Evolutionary conservation across 2,329 filamentous ascomycete species (phyloP).

Genomic region (Tolypocladium tundrense): DNA sequence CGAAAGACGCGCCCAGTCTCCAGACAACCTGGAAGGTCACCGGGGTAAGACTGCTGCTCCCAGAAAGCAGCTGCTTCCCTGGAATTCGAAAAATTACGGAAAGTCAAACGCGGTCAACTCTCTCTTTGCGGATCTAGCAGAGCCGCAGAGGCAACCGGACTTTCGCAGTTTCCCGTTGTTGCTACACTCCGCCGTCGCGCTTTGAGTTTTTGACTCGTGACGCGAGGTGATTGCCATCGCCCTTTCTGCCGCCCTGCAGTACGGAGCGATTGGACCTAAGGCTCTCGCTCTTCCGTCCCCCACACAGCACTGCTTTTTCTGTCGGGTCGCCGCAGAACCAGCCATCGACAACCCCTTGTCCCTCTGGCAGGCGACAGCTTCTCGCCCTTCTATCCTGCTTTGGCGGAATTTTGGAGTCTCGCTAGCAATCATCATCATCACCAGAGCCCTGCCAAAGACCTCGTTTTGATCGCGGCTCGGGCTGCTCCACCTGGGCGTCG

Average conservation of each 20-base stretch:
- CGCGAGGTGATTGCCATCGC: not conserved
- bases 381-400: not conserved
- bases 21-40: not conserved
- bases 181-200: not conserved
- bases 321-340: not conserved
- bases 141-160: not conserved
- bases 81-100: not conserved
- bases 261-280: not conserved
- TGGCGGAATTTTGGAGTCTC: constrained; percentile 2
- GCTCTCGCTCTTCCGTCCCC: not conserved
- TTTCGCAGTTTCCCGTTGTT: not conserved
- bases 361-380: not conserved
- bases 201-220: not conserved
- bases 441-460: not conserved
- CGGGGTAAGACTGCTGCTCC: not conserved
- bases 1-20: not conserved
- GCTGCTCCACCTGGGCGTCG: not conserved
- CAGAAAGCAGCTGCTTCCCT: not conserved
- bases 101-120: not conserved
- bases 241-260: not conserved
- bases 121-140: not conserved
- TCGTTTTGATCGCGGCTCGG: not conserved
- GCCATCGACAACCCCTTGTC: not conserved
- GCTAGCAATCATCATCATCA: constrained; percentile 1
- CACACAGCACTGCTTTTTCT: not conserved